Evolutionary conservation across 2,329 filamentous ascomycete genomes (phyloP).

Genomic region (Xylaria sp.): DNA sequence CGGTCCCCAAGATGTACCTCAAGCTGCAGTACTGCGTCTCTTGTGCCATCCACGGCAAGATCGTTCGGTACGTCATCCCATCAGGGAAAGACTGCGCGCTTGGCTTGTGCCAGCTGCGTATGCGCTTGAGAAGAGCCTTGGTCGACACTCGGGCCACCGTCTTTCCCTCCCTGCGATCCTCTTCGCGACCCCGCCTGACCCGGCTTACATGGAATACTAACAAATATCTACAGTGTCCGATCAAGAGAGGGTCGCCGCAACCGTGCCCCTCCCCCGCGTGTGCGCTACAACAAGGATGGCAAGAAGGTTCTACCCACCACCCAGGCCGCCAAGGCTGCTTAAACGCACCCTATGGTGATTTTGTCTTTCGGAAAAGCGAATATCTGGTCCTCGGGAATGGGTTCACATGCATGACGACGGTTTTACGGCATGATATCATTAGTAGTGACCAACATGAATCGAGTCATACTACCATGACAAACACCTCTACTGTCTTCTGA

Average conservation of each 20-base stretch:
- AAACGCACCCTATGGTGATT: constrained; percentile 46
- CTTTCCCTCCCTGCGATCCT: constrained; percentile 43
- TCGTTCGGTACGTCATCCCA: constrained; percentile 90
- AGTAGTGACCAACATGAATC: constrained; percentile 52
- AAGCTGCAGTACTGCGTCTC: constrained; percentile 99
- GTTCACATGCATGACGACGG: constrained; percentile 47
- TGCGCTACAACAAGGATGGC: constrained; percentile 99
- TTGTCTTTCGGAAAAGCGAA: constrained; percentile 44
- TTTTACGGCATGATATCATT: constrained; percentile 50
- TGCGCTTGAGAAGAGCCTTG: constrained; percentile 69
- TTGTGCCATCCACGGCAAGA: constrained; percentile 99
- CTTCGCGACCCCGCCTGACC: constrained; percentile 43
- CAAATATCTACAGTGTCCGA: constrained; percentile 78
- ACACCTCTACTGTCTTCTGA: constrained; percentile 6
- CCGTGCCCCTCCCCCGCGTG: constrained; percentile 96
- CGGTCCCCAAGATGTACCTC: constrained; percentile 99
- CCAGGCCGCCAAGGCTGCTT: constrained; percentile 75
- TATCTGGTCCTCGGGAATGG: constrained; percentile 48
- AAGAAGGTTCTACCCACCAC: constrained; percentile 98
- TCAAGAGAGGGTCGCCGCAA: constrained; percentile 97
- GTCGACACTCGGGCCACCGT: constrained; percentile 56
- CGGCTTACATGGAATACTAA: constrained; percentile 53
- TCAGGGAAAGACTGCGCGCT: constrained; percentile 67
- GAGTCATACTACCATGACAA: constrained; percentile 45
- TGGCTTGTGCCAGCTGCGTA: constrained; percentile 49